These are phyloP conservation scores for Hymenoscyphus fraxineus DNA, from an alignment of 2,329 filamentous ascomycete genomes.

Conservation along the genomic window DNA sequence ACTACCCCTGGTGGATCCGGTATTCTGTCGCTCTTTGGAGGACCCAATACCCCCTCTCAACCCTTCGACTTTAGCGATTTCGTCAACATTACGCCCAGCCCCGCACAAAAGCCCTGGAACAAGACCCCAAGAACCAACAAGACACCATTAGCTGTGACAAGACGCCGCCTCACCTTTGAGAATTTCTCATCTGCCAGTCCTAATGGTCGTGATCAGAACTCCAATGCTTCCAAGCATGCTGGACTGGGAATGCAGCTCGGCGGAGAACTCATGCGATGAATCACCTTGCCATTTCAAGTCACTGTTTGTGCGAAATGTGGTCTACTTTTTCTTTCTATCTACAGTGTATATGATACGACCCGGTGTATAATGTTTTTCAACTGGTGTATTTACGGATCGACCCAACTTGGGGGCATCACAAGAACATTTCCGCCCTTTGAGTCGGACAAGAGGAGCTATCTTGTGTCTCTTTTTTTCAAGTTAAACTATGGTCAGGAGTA, in stretches of 20 bases:
- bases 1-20: conserved; percentile 72
- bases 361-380: not conserved
- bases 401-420: not conserved
- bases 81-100: conserved; percentile 94
- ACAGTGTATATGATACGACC: not conserved
- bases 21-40: conserved; percentile 62
- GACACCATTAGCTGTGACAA: conserved; percentile 29
- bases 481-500: not conserved
- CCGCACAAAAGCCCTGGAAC: conserved; percentile 78
- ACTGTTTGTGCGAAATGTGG: not conserved
- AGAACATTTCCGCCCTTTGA: not conserved
- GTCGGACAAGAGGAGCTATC: not conserved
- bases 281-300: not conserved
- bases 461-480: not conserved
- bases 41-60: conserved; percentile 74
- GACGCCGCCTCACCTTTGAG: conserved; percentile 32
- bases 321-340: not conserved
- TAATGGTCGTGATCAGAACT: conserved; percentile 13
- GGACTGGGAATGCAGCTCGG: conserved; percentile 64
- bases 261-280: conserved; percentile 55
- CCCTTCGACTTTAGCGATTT: conserved; percentile 93
- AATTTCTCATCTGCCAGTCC: conserved; percentile 25
- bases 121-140: conserved; percentile 32
- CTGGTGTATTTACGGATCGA: conserved; percentile 1
- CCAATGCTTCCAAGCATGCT: conserved; percentile 39